These are phyloP conservation scores for Mycena vitilis DNA, from an alignment of 768 basidiomycete species.

Conservation along the genomic window DNA sequence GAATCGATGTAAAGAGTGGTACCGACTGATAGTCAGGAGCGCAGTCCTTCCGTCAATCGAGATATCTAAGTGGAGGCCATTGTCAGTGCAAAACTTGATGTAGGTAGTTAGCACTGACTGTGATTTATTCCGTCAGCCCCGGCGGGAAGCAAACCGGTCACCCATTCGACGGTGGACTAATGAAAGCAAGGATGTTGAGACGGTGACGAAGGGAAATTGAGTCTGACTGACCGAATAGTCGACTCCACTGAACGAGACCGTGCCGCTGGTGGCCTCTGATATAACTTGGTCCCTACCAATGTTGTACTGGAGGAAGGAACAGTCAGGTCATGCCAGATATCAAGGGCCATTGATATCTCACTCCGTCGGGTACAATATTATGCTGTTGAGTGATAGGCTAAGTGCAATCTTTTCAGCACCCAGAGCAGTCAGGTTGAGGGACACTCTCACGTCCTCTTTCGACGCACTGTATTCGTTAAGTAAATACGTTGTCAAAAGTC, in stretches of 20 bases:
- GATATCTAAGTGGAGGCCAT: constrained; percentile 47
- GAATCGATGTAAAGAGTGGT: not conserved
- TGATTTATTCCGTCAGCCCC: constrained; percentile 58
- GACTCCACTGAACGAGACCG: constrained; percentile 42
- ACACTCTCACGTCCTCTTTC: constrained; percentile 22
- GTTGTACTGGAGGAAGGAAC: too few relatives aligned
- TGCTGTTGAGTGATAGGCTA: constrained; percentile 42
- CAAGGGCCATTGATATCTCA: too few relatives aligned
- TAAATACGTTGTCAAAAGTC: too few relatives aligned
- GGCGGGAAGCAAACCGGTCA: constrained; percentile 55
- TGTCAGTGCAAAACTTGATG: not conserved
- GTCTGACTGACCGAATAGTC: constrained; percentile 41
- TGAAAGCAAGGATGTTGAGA: not conserved
- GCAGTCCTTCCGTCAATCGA: constrained; percentile 58
- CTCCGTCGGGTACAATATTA: constrained; percentile 53
- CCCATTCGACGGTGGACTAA: constrained; percentile 46
- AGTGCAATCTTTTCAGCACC: not conserved
- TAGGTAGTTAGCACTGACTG: constrained; percentile 44
- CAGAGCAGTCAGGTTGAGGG: not conserved
- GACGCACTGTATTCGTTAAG: constrained; percentile 17
- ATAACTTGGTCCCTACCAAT: constrained; percentile 22
- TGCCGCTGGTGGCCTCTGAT: constrained; percentile 18
- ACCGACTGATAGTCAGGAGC: constrained; percentile 52
- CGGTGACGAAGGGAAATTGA: constrained; percentile 39
- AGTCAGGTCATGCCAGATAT: too few relatives aligned